Evolutionary conservation across 2,329 filamentous ascomycete species (phyloP).

Genomic region (Xylaria sp.): DNA sequence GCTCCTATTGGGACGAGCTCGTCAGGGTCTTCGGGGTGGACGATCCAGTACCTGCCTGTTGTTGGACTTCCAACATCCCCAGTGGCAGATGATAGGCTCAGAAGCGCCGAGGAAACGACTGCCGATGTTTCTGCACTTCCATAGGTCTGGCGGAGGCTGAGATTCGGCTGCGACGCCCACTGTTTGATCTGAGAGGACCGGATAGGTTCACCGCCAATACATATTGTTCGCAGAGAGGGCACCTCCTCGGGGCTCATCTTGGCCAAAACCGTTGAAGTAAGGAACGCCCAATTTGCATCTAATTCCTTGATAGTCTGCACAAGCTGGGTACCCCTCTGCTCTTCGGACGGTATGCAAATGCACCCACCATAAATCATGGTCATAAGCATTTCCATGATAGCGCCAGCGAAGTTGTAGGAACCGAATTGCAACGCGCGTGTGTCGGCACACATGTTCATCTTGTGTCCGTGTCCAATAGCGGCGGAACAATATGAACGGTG

Average conservation of each 20-base stretch:
- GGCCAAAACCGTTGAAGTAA: not conserved
- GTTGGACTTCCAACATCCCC: constrained; percentile 2
- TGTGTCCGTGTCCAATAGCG: not conserved
- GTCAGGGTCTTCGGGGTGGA: constrained; percentile 2
- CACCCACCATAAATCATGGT: constrained; percentile 6
- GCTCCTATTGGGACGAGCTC: constrained; percentile 5
- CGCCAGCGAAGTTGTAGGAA: constrained; percentile 8
- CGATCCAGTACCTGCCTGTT: constrained; percentile 8
- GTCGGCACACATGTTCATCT: not conserved
- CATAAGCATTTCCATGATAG: constrained; percentile 13
- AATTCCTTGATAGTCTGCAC: not conserved
- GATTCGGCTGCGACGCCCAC: not conserved
- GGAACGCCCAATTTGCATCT: constrained; percentile 3
- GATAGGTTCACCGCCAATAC: constrained; percentile 1
- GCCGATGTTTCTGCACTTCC: constrained; percentile 6
- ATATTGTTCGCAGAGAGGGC: constrained; percentile 3
- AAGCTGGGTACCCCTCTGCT: not conserved
- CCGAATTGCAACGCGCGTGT: constrained; percentile 11
- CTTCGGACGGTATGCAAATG: not conserved
- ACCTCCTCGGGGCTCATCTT: constrained; percentile 8
- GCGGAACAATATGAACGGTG: constrained; percentile 3
- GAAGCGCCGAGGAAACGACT: not conserved
- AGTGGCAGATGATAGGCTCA: not conserved
- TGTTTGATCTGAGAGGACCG: constrained; percentile 7
- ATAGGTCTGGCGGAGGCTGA: constrained; percentile 4